phyloP scores from a whole-genome alignment of 2,329 filamentous ascomycete genomes.

The Paracamarosporium sp. region DNA sequence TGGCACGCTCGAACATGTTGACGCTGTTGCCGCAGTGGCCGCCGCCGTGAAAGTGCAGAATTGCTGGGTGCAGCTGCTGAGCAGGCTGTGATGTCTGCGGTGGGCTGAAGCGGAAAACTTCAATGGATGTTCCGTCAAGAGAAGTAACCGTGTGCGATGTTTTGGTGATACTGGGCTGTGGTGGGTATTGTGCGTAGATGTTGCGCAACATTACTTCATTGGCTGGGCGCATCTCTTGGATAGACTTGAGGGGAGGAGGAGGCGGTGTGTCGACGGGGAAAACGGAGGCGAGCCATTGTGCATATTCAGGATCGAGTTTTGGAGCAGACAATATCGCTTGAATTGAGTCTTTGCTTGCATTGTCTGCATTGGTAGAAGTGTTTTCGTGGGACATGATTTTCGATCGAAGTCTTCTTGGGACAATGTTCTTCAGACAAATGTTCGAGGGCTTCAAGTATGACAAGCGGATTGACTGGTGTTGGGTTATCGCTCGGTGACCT shows the following conservation, averaged over 20 bases:
- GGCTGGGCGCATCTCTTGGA: background rate
- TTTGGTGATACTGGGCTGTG: background rate
- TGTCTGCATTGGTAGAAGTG: background rate
- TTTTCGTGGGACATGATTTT: too few relatives aligned
- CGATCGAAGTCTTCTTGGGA: too few relatives aligned
- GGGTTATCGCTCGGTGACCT: too few relatives aligned
- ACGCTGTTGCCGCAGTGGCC: conserved; percentile 42
- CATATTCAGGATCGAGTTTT: background rate
- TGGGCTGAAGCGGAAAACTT: background rate
- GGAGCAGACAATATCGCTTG: too few relatives aligned
- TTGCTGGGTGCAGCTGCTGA: background rate
- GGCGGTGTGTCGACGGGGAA: background rate
- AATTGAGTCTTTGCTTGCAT: too few relatives aligned
- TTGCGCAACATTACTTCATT: background rate
- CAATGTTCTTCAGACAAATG: too few relatives aligned
- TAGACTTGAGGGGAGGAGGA: background rate
- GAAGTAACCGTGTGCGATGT: background rate
- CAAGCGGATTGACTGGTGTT: too few relatives aligned
- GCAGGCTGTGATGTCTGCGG: background rate
- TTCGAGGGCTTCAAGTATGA: too few relatives aligned
- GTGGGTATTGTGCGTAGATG: background rate
- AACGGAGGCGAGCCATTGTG: background rate
- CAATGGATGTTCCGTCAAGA: background rate
- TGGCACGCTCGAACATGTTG: conserved; percentile 22
- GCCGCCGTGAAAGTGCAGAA: conserved; percentile 45